Conservation (phyloP, 78 protist genomes). For the Blattamonas nauphoetae region DNA sequence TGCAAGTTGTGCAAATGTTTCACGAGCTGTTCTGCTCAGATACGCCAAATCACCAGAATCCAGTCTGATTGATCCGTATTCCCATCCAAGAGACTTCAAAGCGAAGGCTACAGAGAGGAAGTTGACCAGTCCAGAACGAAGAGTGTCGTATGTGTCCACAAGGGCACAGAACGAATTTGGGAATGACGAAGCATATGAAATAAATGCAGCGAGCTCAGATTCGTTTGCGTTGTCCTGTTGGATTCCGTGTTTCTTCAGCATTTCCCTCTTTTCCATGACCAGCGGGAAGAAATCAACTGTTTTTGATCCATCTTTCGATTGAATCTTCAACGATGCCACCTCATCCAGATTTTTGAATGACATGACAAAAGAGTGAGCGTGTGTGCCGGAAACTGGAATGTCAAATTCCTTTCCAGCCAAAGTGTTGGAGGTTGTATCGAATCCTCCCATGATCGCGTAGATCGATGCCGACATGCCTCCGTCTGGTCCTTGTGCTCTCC, state of each 20-base stretch:
- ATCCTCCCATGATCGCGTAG: conserved; percentile 74
- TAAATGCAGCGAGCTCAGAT: conserved; percentile 78
- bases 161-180: conserved; percentile 73
- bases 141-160: conserved; percentile 79
- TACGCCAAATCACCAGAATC: conserved; percentile 81
- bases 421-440: conserved; percentile 69
- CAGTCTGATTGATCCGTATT: conserved; percentile 67
- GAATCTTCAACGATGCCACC: neutral
- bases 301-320: neutral
- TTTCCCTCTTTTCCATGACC: neutral
- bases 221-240: conserved; percentile 40
- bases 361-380: conserved; percentile 72
- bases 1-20: neutral
- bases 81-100: conserved; percentile 53
- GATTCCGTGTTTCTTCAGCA: neutral
- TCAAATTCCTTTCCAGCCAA: conserved; percentile 58
- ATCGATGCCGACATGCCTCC: conserved; percentile 59
- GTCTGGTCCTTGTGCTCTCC: conserved; percentile 72
- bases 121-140: conserved; percentile 67
- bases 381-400: conserved; percentile 61
- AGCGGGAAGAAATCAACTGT: neutral
- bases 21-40: conserved; percentile 1
- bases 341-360: conserved; percentile 42
- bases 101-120: conserved; percentile 65
- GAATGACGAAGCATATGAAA: conserved; percentile 74